Base-by-base conservation (phyloP, 805 yeast species). In the Starmerella ratchasimensis region DNA sequence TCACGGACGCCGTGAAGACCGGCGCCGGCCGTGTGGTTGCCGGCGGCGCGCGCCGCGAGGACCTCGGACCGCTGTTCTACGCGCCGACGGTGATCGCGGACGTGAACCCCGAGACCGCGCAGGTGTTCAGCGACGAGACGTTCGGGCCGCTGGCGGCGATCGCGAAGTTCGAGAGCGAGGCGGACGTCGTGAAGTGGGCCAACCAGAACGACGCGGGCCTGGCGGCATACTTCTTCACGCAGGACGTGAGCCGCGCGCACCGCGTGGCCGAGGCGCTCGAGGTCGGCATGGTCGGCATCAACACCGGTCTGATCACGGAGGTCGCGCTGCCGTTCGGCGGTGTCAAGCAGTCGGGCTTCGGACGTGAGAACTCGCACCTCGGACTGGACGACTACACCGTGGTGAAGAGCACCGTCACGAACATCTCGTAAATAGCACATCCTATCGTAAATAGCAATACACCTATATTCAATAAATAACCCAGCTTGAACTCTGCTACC, bases 121-220 rank as follows among this genome's bases (percentile, higher is more conserved):
- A 55, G 29, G 70, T 80, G 24, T 64, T 68, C 47, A 47, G 56
- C n/a, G 84, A 79, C 48, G 93, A 80, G 56, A 79, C 86, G 2
- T 80, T 80, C 55, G 93, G 90, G 2, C 93, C 93, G 2, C 63
- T 80, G 14, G 80, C 80, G 15, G 80, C 83, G 1, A 57, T 81
- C 36, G 69, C 77, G 53, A 70, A 68, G 51, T 80, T 80, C 53
- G 54, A 57, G 28, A 56, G 73, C n/a, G 79, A 71, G 33, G 76
- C 73, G 31, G 80, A 77, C 53, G 86, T 71, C 4, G 34, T 80
- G 7, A 56, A 52, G 36, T 51, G 64, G 39, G 86, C 90, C 18
- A 81, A 81, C 58, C 65, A 65, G 44, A 70, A 76, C 8, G 74
- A 70, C 10, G 80, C 72, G 29, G 93, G 93, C 15, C 67, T 80